Conservation (phyloP, 331 rosid genomes). For the Acacia concinna region DNA sequence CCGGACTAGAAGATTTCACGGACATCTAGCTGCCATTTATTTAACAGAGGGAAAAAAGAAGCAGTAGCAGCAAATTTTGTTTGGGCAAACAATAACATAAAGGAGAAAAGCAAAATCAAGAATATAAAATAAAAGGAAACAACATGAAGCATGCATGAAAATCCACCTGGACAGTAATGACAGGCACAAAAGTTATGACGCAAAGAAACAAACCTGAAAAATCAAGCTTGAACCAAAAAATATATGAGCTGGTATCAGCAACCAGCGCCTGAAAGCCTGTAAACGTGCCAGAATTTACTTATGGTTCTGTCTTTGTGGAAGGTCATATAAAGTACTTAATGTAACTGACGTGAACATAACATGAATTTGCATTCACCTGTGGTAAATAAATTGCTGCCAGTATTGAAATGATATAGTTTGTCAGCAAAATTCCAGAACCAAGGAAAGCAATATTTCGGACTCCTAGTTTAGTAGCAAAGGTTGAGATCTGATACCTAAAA, state of each 20-base stretch:
- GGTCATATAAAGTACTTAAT: background rate
- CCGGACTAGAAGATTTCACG: too few relatives aligned
- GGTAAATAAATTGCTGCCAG: conserved; percentile 77
- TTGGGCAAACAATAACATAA: background rate
- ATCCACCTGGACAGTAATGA: conserved; percentile 22
- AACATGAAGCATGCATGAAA: background rate
- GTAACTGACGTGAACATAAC: conserved; percentile 1
- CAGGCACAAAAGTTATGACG: background rate
- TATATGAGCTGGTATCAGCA: conserved; percentile 74
- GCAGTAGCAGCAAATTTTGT: background rate
- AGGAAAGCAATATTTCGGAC: conserved; percentile 91
- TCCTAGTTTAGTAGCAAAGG: conserved; percentile 92
- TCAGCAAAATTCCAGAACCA: conserved; percentile 88
- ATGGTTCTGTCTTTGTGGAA: conserved; percentile 6
- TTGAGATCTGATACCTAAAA: conserved; percentile 84
- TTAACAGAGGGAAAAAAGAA: background rate
- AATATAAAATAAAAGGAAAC: conserved; percentile 6
- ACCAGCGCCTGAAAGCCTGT: conserved; percentile 85
- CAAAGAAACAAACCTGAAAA: conserved; percentile 65
- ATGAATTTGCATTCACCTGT: conserved; percentile 52
- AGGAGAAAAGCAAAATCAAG: conserved; percentile 3
- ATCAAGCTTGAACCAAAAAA: conserved; percentile 64
- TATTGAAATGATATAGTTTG: conserved; percentile 73
- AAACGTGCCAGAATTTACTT: conserved; percentile 24
- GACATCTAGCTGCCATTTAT: background rate